These are phyloP conservation scores for Vicia faba DNA, from an alignment of 306 rosid species.

Conservation along the genomic window DNA sequence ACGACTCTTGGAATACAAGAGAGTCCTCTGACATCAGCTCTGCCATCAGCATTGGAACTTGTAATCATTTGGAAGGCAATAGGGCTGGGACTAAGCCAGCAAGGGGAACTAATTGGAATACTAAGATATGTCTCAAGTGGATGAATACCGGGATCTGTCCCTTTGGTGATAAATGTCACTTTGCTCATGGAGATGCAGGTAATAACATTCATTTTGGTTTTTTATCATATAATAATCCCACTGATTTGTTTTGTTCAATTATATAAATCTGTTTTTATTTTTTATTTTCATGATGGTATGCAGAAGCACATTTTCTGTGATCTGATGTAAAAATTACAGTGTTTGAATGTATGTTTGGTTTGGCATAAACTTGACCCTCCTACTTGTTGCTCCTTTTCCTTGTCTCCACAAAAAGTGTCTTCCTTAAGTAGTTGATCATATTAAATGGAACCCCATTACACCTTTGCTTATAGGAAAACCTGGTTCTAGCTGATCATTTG, in stretches of 20 bases:
- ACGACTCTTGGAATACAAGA: constrained; percentile 63
- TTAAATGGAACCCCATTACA: too few species aligned
- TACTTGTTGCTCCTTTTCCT: too few species aligned
- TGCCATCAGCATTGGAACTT: constrained; percentile 73
- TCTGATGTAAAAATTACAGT: not conserved
- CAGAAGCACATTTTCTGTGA: constrained; percentile 1
- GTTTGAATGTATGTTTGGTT: not conserved
- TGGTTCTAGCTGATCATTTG: too few species aligned
- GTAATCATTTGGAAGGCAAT: constrained; percentile 47
- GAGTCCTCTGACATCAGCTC: constrained; percentile 77
- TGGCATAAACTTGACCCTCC: not conserved
- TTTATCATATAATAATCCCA: not conserved
- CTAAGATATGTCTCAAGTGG: constrained; percentile 79
- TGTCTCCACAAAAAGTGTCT: too few species aligned
- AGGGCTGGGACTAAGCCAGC: constrained; percentile 32
- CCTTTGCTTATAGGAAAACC: too few species aligned
- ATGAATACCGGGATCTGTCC: constrained; percentile 75
- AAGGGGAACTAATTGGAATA: constrained; percentile 52
- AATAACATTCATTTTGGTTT: constrained; percentile 27
- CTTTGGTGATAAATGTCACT: constrained; percentile 80
- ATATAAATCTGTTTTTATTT: not conserved
- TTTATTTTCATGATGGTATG: constrained; percentile 12
- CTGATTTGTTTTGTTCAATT: too few species aligned
- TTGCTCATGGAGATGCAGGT: constrained; percentile 96
- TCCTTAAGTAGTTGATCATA: too few species aligned